Evolutionary conservation across 441 rosid species (phyloP).

Genomic region (Breynia disticha): DNA sequence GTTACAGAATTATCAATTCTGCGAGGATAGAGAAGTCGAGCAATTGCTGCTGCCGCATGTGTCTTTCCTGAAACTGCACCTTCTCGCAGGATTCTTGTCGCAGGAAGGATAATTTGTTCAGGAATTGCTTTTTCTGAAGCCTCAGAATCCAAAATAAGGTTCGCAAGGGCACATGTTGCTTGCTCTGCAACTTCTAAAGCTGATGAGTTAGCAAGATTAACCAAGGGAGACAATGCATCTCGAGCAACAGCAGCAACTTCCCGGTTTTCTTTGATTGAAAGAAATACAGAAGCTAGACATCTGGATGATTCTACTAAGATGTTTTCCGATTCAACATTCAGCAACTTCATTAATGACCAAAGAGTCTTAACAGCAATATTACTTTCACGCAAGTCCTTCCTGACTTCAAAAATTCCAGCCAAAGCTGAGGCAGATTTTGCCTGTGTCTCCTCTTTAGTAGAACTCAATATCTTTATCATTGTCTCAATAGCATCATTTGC

Average conservation of each 20-base stretch:
- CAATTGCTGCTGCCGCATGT: conserved; percentile 96
- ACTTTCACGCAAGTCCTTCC: conserved; percentile 96
- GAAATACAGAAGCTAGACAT: conserved; percentile 88
- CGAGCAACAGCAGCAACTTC: conserved; percentile 89
- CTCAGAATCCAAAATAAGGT: conserved; percentile 89
- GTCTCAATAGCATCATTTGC: conserved; percentile 98
- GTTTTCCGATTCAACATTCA: conserved; percentile 68
- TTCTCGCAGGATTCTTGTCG: conserved; percentile 85
- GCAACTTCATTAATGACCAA: conserved; percentile 62
- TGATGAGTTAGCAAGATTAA: conserved; percentile 63
- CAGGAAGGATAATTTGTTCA: conserved; percentile 83
- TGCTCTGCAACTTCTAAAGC: conserved; percentile 90
- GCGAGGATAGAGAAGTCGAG: conserved; percentile 75
- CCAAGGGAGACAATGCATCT: conserved; percentile 68
- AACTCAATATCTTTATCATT: conserved; percentile 78
- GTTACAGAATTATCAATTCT: conserved; percentile 57
- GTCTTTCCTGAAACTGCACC: conserved; percentile 89
- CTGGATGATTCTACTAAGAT: conserved; percentile 66
- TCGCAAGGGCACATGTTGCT: conserved; percentile 92
- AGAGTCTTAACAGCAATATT: conserved; percentile 74
- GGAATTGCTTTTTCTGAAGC: conserved; percentile 65
- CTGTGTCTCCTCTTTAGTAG: conserved; percentile 88
- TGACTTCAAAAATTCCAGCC: conserved; percentile 71
- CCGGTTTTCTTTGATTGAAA: conserved; percentile 85
- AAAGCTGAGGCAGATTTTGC: conserved; percentile 93